Conservation (phyloP, 106 monocot species). For the Allium sativum region DNA sequence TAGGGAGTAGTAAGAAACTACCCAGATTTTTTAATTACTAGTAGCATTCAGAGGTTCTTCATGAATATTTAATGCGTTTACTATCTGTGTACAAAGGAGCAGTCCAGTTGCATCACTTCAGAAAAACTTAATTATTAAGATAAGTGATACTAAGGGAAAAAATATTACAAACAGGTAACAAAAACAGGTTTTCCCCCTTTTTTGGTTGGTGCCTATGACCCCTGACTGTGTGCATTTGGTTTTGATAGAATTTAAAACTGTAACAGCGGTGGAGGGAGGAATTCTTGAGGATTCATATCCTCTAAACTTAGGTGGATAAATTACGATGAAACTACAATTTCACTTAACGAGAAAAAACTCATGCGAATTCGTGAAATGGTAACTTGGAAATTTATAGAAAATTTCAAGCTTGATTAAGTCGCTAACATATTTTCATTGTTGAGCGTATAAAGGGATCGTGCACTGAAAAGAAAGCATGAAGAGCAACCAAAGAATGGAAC, state of each 20-base stretch:
- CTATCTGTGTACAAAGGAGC: not conserved
- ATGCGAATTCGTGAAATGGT: slow-evolving; percentile 63
- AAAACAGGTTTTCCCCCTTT: not conserved
- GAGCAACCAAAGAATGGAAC: slow-evolving; percentile 19
- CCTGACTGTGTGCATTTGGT: not conserved
- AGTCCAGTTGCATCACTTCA: slow-evolving; percentile 61
- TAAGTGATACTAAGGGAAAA: slow-evolving; percentile 39
- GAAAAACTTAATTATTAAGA: slow-evolving; percentile 42
- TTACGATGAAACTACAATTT: slow-evolving; percentile 60
- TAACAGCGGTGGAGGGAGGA: slow-evolving; percentile 55
- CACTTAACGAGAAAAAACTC: slow-evolving; percentile 46
- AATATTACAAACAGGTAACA: slow-evolving; percentile 45
- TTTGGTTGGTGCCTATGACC: not conserved
- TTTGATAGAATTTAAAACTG: slow-evolving; percentile 46
- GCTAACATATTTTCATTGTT: not conserved
- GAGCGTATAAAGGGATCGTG: slow-evolving; percentile 48
- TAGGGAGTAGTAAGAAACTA: too few species aligned
- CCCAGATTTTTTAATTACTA: too few species aligned
- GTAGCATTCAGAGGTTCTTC: too few species aligned
- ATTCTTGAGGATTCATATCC: slow-evolving; percentile 36
- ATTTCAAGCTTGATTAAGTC: not conserved
- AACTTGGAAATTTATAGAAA: not conserved
- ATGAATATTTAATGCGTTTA: not conserved
- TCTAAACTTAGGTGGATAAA: slow-evolving; percentile 41
- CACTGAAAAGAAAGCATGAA: slow-evolving; percentile 33